A percentile compares a stretch with the other conserved stretches of the same genome.
Conservation (phyloP, 1,139 yeast genomes). For the Wickerhamomyces sp. region DNA sequence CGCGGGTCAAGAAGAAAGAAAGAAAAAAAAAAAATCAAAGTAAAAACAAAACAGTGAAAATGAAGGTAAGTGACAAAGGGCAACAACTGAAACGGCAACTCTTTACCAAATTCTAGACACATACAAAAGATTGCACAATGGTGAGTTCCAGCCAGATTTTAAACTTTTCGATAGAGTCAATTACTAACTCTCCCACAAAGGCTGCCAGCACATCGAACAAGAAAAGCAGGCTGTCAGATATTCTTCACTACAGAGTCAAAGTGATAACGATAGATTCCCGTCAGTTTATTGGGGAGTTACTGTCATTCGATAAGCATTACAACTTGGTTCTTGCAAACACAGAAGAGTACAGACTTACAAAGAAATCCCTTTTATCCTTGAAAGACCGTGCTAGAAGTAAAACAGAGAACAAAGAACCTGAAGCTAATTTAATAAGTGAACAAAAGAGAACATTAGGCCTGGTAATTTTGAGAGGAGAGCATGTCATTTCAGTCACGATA, state of each 20-base stretch:
- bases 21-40: no score
- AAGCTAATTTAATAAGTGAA: constrained; percentile 35
- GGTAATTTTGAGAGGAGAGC: constrained; percentile 83
- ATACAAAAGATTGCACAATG: no score
- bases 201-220: constrained; percentile 9
- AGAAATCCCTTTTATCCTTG: constrained; percentile 45
- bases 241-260: constrained; percentile 68
- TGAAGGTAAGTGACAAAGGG: no score
- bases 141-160: no score
- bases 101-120: no score
- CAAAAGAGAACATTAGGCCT: constrained; percentile 76
- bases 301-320: constrained; percentile 88
- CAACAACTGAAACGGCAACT: no score
- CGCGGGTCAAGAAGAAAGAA: no score
- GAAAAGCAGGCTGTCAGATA: constrained; percentile 48
- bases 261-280: constrained; percentile 73
- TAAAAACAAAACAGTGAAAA: no score
- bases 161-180: no score
- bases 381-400: constrained; percentile 27
- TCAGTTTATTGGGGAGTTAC: constrained; percentile 68
- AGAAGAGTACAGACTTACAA: constrained; percentile 76
- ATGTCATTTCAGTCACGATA: constrained; percentile 74
- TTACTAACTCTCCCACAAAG: no score
- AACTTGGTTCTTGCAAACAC: constrained; percentile 82
- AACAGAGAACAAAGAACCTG: constrained; percentile 22